Percentiles rank a stretch among this genome's conserved stretches.
phyloP scores from a whole-genome alignment of 208 protist species.

The Blastocrithidia nonstop region DNA sequence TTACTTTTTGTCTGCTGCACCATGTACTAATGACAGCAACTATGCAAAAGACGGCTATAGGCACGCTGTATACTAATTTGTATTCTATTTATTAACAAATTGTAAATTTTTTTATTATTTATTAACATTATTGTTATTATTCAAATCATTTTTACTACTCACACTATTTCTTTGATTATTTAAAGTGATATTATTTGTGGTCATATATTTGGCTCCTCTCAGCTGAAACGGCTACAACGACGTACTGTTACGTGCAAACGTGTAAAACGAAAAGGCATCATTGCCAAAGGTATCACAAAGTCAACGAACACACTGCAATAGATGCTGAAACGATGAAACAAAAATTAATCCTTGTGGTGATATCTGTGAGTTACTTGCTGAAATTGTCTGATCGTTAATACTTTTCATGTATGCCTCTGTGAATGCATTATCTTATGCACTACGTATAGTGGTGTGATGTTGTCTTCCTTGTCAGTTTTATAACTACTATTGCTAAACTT shows the following conservation, averaged over 20 bases:
- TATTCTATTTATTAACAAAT: background rate
- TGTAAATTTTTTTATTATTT: background rate
- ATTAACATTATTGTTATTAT: background rate
- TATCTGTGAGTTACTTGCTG: background rate
- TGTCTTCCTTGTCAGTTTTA: no score
- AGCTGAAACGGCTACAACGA: background rate
- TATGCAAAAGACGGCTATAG: no score
- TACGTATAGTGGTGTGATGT: no score
- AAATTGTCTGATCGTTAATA: background rate
- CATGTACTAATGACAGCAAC: no score
- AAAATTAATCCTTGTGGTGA: constrained; percentile 31
- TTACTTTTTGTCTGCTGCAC: no score
- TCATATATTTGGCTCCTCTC: background rate
- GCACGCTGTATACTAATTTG: background rate
- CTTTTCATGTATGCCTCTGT: background rate
- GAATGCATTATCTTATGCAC: background rate
- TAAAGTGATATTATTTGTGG: background rate
- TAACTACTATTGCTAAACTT: no score
- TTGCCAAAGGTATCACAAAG: constrained; percentile 35
- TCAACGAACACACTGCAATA: constrained; percentile 18
- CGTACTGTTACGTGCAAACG: constrained; percentile 7
- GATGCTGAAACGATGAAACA: constrained; percentile 19
- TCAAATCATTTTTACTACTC: constrained; percentile 1
- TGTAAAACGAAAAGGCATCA: constrained; percentile 27
- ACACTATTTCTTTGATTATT: background rate